Evolutionary conservation across 2,329 filamentous ascomycete species (phyloP).

Genomic region (Trichoderma citrinoviride): DNA sequence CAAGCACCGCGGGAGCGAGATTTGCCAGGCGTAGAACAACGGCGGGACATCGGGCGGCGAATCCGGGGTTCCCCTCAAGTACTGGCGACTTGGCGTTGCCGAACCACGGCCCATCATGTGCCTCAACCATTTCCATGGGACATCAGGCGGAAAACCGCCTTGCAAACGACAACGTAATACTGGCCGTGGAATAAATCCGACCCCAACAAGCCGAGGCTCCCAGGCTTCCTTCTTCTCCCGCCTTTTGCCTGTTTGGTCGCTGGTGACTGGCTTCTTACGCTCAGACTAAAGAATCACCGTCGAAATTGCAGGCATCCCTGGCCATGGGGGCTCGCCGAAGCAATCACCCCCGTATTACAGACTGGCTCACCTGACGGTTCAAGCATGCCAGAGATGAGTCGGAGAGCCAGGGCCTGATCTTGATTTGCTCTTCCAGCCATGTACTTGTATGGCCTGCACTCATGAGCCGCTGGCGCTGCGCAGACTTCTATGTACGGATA

Average conservation of each 20-base stretch:
- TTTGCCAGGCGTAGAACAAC: neutral
- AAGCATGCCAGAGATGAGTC: slow-evolving; percentile 19
- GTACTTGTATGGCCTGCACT: too few relatives aligned
- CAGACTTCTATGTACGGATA: neutral
- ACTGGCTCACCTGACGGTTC: slow-evolving; percentile 15
- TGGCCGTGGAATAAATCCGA: neutral
- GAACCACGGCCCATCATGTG: slow-evolving; percentile 21
- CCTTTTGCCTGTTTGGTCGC: neutral
- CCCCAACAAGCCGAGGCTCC: slow-evolving; percentile 18
- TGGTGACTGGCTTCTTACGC: slow-evolving; percentile 3
- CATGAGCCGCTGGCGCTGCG: too few relatives aligned
- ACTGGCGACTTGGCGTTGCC: slow-evolving; percentile 2
- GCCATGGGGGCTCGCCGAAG: neutral
- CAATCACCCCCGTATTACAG: neutral
- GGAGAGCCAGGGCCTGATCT: slow-evolving; percentile 8
- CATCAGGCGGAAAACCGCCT: neutral
- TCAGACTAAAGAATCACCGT: neutral
- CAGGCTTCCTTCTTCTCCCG: neutral
- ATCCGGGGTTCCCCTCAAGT: slow-evolving; percentile 16
- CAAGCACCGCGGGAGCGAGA: neutral
- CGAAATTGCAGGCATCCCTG: neutral
- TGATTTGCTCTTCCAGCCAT: neutral
- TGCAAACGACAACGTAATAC: slow-evolving; percentile 17
- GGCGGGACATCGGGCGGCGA: slow-evolving; percentile 18
- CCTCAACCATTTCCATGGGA: slow-evolving; percentile 18